Conservation (phyloP, 345 rosid species). For the Mercurialis annua region DNA sequence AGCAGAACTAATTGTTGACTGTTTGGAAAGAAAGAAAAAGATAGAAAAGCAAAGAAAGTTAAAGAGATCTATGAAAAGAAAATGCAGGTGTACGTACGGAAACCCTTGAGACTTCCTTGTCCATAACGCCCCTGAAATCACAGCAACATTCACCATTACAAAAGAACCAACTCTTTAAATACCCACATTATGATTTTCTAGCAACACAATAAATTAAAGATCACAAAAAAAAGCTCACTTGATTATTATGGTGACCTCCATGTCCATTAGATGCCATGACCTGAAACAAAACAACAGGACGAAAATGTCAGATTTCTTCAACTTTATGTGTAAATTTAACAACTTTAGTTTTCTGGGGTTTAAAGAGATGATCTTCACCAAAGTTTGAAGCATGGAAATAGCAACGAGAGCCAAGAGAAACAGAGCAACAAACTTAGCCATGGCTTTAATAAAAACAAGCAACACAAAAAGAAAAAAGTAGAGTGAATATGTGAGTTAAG, state of each 20-base stretch:
- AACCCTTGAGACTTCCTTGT: slow-evolving; percentile 43
- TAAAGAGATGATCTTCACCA: slow-evolving; percentile 30
- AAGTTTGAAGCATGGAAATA: slow-evolving; percentile 58
- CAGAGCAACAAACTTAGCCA: slow-evolving; percentile 51
- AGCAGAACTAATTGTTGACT: not conserved
- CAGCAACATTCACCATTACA: not conserved
- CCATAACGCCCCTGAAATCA: slow-evolving; percentile 38
- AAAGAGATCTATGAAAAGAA: not conserved
- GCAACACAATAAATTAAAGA: too few relatives aligned
- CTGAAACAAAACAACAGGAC: slow-evolving; percentile 21
- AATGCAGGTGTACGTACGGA: slow-evolving; percentile 36
- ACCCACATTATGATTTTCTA: not conserved
- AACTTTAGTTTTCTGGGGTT: not conserved
- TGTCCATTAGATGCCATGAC: slow-evolving; percentile 42
- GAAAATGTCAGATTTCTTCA: not conserved
- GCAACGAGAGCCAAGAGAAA: slow-evolving; percentile 58
- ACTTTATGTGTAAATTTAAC: too few relatives aligned
- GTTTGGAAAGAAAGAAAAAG: not conserved
- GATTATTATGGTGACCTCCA: slow-evolving; percentile 42
- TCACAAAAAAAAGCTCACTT: not conserved
- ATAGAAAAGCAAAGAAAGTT: not conserved
- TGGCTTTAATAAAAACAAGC: slow-evolving; percentile 13
- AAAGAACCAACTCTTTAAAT: not conserved
- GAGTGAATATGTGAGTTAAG: not conserved
- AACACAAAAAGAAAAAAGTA: not conserved